Percentiles rank a stretch among this genome's conserved stretches.
phyloP scores from a whole-genome alignment of 2,329 filamentous ascomycete genomes.

The Cryoendolithus antarcticus region DNA sequence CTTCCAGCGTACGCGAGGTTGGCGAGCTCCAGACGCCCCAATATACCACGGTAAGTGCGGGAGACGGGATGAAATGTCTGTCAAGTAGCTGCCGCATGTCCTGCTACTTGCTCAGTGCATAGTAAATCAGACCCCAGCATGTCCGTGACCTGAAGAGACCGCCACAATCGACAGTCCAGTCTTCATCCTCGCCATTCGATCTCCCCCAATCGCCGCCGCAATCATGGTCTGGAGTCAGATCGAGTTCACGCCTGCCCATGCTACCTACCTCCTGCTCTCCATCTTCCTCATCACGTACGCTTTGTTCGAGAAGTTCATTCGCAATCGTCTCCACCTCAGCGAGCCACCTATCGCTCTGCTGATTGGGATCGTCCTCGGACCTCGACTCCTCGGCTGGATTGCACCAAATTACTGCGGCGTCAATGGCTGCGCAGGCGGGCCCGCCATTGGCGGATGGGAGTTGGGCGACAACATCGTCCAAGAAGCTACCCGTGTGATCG shows the following conservation, averaged over 20 bases:
- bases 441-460: slow-evolving; percentile 25
- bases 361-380: slow-evolving; percentile 34
- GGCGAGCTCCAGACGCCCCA: no score
- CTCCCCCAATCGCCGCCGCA: no score
- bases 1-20: no score
- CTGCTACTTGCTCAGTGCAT: no score
- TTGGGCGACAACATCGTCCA: slow-evolving; percentile 31
- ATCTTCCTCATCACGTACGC: slow-evolving; percentile 36
- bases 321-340: slow-evolving; percentile 36
- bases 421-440: slow-evolving; percentile 11
- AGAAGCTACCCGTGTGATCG: slow-evolving; percentile 32
- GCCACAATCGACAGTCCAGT: no score
- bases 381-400: slow-evolving; percentile 27
- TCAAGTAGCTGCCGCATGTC: no score
- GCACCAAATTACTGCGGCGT: slow-evolving; percentile 28
- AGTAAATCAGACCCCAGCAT: no score
- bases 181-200: no score
- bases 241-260: slow-evolving; percentile 33
- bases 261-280: slow-evolving; percentile 33
- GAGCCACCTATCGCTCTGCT: slow-evolving; percentile 37
- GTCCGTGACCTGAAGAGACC: no score
- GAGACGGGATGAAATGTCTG: no score
- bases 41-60: no score
- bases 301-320: slow-evolving; percentile 33
- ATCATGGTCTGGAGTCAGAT: slow-evolving; percentile 29